These are phyloP conservation scores for Scenedesmus sp. DNA, from an alignment of 163 green algal genomes.

Conservation along the genomic window DNA sequence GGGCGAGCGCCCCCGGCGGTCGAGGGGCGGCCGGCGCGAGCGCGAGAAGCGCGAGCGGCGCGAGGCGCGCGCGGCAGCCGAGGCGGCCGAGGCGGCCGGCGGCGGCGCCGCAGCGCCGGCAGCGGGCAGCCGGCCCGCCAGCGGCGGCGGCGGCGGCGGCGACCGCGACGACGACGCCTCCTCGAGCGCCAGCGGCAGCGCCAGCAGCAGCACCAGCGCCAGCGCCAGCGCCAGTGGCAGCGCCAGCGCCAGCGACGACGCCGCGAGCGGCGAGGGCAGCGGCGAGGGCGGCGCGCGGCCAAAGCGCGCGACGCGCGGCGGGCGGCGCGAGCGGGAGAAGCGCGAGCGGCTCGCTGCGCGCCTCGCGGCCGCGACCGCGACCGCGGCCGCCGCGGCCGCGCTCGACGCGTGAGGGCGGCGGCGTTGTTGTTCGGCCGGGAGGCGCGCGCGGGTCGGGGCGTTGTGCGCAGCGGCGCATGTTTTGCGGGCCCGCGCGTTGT, in stretches of 20 bases:
- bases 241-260: background rate
- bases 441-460: too few relatives aligned
- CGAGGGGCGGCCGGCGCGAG: conserved; percentile 34
- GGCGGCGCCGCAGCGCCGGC: background rate
- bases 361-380: conserved; percentile 42
- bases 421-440: too few relatives aligned
- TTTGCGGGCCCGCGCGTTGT: too few relatives aligned
- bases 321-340: conserved; percentile 43
- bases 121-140: background rate
- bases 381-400: conserved; percentile 33
- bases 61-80: conserved; percentile 16
- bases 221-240: too few relatives aligned
- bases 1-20: conserved; percentile 28
- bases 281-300: conserved; percentile 16
- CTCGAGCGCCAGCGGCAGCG: background rate
- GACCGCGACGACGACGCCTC: background rate
- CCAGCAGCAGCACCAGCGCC: too few relatives aligned
- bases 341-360: conserved; percentile 40
- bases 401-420: background rate
- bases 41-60: conserved; percentile 40
- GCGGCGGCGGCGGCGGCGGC: background rate
- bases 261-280: background rate
- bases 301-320: conserved; percentile 23
- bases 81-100: background rate
- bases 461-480: too few relatives aligned